phyloP scores from a whole-genome alignment of 148 eudicot species.

The Nyssa sinensis region DNA sequence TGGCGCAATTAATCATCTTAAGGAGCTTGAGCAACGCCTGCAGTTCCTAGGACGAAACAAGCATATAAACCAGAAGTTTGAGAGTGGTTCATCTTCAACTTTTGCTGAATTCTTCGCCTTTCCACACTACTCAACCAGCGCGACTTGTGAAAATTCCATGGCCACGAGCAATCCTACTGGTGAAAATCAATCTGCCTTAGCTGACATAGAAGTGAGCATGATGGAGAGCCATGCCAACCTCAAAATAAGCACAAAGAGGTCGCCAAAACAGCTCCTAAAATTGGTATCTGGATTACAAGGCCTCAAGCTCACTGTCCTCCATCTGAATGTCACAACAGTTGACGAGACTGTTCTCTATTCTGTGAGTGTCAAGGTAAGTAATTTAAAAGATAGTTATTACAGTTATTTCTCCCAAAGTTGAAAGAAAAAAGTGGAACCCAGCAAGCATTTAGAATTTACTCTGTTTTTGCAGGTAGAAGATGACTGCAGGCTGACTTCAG shows the following conservation, averaged over 20 bases:
- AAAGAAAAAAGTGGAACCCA: no score
- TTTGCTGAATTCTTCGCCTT: conserved; percentile 48
- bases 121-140: conserved; percentile 40
- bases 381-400: no score
- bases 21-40: conserved; percentile 42
- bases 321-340: no score
- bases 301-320: conserved; percentile 43
- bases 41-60: conserved; percentile 23
- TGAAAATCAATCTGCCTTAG: conserved; percentile 18
- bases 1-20: conserved; percentile 44
- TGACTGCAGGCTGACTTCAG: conserved; percentile 40
- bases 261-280: conserved; percentile 47
- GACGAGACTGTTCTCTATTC: conserved; percentile 48
- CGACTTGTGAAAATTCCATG: not conserved
- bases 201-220: conserved; percentile 58
- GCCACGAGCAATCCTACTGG: not conserved
- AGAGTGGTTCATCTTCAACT: conserved; percentile 6
- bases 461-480: conserved; percentile 43
- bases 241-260: conserved; percentile 37
- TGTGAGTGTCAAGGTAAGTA: conserved; percentile 60
- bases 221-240: conserved; percentile 63
- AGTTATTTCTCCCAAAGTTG: no score
- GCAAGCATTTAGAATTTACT: no score
- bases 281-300: conserved; percentile 49
- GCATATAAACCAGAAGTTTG: not conserved